Evolutionary conservation across 352 stramenopile species (phyloP).

Genomic region (Pythium apleroticum): DNA sequence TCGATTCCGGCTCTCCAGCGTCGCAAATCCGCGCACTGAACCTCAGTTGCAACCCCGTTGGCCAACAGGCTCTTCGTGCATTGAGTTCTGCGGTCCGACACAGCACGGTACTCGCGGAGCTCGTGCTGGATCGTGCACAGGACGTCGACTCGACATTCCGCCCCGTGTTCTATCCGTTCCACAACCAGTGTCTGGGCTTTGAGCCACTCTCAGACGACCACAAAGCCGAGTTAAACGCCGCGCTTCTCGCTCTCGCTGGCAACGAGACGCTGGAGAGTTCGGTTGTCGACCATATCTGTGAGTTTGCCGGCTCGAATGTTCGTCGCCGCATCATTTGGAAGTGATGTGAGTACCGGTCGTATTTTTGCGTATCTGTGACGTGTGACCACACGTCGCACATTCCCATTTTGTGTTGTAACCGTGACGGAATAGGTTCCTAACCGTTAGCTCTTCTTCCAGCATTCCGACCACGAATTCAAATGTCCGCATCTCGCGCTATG

Average conservation of each 20-base stretch:
- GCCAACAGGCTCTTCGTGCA: conserved; percentile 19
- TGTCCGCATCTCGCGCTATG: background rate
- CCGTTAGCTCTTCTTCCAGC: background rate
- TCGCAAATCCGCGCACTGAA: conserved; percentile 29
- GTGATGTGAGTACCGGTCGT: too few relatives aligned
- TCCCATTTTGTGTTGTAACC: conserved; percentile 15
- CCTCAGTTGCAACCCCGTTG: conserved; percentile 42
- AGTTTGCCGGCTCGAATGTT: conserved; percentile 25
- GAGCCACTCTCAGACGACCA: conserved; percentile 23
- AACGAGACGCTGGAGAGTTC: conserved; percentile 27
- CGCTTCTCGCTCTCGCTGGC: conserved; percentile 6
- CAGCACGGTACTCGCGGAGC: conserved; percentile 30
- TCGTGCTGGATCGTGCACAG: conserved; percentile 32
- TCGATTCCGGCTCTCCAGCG: conserved; percentile 13
- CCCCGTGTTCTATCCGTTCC: conserved; percentile 25
- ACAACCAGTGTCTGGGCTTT: conserved; percentile 30
- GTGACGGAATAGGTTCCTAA: conserved; percentile 22
- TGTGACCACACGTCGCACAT: conserved; percentile 16
- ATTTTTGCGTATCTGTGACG: conserved; percentile 9
- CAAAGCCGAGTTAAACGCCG: conserved; percentile 30
- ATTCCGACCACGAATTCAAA: conserved; percentile 7
- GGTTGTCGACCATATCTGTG: conserved; percentile 36
- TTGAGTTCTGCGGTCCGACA: conserved; percentile 17
- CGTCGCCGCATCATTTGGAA: conserved; percentile 38
- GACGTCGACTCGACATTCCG: conserved; percentile 25